phyloP scores from a whole-genome alignment of 2,329 filamentous ascomycete species.

The Monilinia vaccinii-corymbosi region DNA sequence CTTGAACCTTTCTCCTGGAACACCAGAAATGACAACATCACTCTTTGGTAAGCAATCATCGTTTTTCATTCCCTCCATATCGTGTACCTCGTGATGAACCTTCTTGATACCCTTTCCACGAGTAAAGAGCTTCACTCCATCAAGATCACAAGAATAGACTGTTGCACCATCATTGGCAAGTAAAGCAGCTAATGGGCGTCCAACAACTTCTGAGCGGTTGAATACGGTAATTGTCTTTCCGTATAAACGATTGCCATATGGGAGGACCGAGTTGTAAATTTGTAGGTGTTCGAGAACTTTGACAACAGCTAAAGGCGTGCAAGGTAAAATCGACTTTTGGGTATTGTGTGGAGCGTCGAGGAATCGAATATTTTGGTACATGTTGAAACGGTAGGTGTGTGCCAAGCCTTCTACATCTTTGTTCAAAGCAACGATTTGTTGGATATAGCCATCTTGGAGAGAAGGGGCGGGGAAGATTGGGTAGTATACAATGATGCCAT shows the following conservation, averaged over 20 bases:
- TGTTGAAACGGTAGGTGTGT: slow-evolving; percentile 94
- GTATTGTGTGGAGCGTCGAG: slow-evolving; percentile 68
- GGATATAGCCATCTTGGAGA: slow-evolving; percentile 85
- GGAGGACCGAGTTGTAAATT: slow-evolving; percentile 92
- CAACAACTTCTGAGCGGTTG: slow-evolving; percentile 93
- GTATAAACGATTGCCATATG: slow-evolving; percentile 85
- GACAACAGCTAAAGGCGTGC: slow-evolving; percentile 89
- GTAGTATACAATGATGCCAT: slow-evolving; percentile 96
- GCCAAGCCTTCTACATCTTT: slow-evolving; percentile 96
- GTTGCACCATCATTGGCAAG: slow-evolving; percentile 93
- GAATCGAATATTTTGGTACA: slow-evolving; percentile 98
- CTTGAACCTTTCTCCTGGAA: slow-evolving; percentile 82
- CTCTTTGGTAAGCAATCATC: slow-evolving; percentile 78
- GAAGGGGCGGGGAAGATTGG: slow-evolving; percentile 80
- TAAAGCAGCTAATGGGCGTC: slow-evolving; percentile 81
- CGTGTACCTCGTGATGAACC: slow-evolving; percentile 71
- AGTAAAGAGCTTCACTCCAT: slow-evolving; percentile 85
- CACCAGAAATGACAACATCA: slow-evolving; percentile 90
- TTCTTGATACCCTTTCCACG: slow-evolving; percentile 81
- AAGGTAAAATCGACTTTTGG: slow-evolving; percentile 88
- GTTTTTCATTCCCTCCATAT: slow-evolving; percentile 67
- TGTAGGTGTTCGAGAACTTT: slow-evolving; percentile 95
- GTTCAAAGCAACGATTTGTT: slow-evolving; percentile 79
- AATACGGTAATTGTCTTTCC: slow-evolving; percentile 94
- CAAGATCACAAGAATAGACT: slow-evolving; percentile 91